These are phyloP conservation scores for Ceratocystis destructans DNA, from an alignment of 2,329 filamentous ascomycete species.

Conservation along the genomic window DNA sequence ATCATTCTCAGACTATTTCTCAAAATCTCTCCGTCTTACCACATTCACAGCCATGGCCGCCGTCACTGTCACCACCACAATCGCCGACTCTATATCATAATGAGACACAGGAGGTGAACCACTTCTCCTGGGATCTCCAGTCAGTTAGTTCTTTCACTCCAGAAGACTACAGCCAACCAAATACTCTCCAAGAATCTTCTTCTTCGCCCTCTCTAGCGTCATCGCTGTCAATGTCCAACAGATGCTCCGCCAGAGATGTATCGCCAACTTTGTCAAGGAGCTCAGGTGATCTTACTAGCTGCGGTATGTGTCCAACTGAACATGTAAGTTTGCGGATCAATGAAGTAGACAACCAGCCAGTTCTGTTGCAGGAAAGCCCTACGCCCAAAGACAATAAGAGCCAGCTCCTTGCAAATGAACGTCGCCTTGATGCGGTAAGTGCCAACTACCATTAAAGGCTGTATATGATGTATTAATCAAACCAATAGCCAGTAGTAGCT, in stretches of 20 bases:
- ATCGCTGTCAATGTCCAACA: background rate
- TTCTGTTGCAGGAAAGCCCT: background rate
- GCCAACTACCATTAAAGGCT: background rate
- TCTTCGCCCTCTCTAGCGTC: background rate
- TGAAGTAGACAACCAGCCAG: background rate
- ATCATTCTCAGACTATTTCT: no score
- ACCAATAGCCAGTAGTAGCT: background rate
- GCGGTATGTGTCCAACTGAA: background rate
- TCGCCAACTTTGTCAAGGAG: background rate
- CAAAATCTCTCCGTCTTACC: background rate
- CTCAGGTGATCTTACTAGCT: background rate
- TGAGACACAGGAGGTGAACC: background rate
- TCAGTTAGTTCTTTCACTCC: slow-evolving; percentile 17
- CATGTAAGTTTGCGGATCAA: background rate
- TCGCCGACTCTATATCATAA: background rate
- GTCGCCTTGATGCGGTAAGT: background rate
- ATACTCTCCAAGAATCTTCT: background rate
- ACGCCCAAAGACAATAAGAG: background rate
- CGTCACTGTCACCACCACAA: background rate
- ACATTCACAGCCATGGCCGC: background rate
- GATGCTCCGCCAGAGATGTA: background rate
- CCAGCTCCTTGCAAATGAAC: background rate
- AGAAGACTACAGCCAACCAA: slow-evolving; percentile 10
- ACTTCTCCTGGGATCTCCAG: slow-evolving; percentile 8
- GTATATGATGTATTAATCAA: background rate